Percentiles rank a stretch among this genome's conserved stretches.
Conservation (phyloP, 306 rosid genomes). For the Prunus campanulata region DNA sequence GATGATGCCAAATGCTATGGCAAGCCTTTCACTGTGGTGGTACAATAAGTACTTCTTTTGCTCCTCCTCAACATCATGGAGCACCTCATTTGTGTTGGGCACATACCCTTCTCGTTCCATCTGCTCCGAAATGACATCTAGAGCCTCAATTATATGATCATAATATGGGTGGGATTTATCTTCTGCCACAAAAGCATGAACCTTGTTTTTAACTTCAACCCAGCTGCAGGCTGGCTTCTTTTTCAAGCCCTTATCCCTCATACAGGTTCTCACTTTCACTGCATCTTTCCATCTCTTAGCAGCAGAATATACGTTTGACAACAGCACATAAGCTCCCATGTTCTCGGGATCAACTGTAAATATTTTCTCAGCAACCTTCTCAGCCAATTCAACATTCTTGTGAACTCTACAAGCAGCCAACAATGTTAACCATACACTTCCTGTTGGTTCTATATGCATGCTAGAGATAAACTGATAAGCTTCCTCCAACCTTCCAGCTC, state of each 20-base stretch:
- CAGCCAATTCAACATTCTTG: slow-evolving; percentile 75
- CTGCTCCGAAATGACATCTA: slow-evolving; percentile 58
- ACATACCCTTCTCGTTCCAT: slow-evolving; percentile 77
- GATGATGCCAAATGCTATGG: slow-evolving; percentile 81
- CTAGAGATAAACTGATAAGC: slow-evolving; percentile 62
- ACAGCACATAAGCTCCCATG: slow-evolving; percentile 60
- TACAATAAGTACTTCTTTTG: slow-evolving; percentile 53
- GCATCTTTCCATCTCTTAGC: slow-evolving; percentile 82
- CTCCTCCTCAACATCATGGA: slow-evolving; percentile 79
- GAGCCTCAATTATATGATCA: slow-evolving; percentile 53
- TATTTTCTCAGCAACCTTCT: slow-evolving; percentile 61
- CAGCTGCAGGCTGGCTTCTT: slow-evolving; percentile 91
- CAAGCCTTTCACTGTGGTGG: slow-evolving; percentile 84
- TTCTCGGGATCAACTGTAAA: slow-evolving; percentile 60
- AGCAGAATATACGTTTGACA: slow-evolving; percentile 74
- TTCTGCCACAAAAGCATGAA: slow-evolving; percentile 74
- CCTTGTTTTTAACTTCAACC: slow-evolving; percentile 71
- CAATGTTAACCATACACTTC: slow-evolving; percentile 79
- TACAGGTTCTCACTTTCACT: slow-evolving; percentile 52
- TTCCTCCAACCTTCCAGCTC: slow-evolving; percentile 82
- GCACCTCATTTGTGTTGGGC: slow-evolving; percentile 60
- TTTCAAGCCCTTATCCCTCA: slow-evolving; percentile 65
- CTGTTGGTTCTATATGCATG: slow-evolving; percentile 60
- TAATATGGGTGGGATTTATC: slow-evolving; percentile 73
- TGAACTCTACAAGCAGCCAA: slow-evolving; percentile 87